Conservation (phyloP, 164 flowering plant species). For the Cinnamomum micranthum region DNA sequence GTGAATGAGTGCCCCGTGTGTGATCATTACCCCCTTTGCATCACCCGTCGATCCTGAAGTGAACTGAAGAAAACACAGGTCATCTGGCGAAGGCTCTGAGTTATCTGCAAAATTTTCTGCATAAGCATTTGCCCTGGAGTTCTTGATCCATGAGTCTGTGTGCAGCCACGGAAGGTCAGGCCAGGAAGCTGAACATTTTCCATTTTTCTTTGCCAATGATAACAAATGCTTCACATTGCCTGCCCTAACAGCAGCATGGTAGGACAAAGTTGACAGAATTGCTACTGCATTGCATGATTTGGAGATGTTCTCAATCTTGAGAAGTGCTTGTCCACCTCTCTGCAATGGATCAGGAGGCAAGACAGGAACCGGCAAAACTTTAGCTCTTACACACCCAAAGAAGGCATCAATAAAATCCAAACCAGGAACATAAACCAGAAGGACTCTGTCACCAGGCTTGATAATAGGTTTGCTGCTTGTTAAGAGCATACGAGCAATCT, state of each 20-base stretch:
- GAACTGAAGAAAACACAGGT: slow-evolving; percentile 71
- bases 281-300: slow-evolving; percentile 66
- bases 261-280: slow-evolving; percentile 52
- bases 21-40: slow-evolving; percentile 87
- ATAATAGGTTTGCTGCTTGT: slow-evolving; percentile 52
- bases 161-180: slow-evolving; percentile 81
- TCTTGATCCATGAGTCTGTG: slow-evolving; percentile 67
- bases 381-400: slow-evolving; percentile 72
- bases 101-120: slow-evolving; percentile 4
- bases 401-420: slow-evolving; percentile 78
- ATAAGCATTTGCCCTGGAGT: slow-evolving; percentile 23
- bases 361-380: slow-evolving; percentile 70
- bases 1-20: slow-evolving; percentile 78
- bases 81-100: slow-evolving; percentile 40
- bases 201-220: slow-evolving; percentile 30
- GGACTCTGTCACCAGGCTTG: slow-evolving; percentile 69
- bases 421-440: slow-evolving; percentile 69
- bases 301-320: slow-evolving; percentile 68
- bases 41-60: slow-evolving; percentile 89
- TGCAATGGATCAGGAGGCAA: slow-evolving; percentile 81
- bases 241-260: slow-evolving; percentile 63
- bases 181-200: slow-evolving; percentile 46
- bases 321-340: slow-evolving; percentile 74
- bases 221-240: slow-evolving; percentile 50
- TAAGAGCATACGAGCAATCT: slow-evolving; percentile 58